phyloP scores from a whole-genome alignment of 345 rosid genomes.

The Lepidium sativum region DNA sequence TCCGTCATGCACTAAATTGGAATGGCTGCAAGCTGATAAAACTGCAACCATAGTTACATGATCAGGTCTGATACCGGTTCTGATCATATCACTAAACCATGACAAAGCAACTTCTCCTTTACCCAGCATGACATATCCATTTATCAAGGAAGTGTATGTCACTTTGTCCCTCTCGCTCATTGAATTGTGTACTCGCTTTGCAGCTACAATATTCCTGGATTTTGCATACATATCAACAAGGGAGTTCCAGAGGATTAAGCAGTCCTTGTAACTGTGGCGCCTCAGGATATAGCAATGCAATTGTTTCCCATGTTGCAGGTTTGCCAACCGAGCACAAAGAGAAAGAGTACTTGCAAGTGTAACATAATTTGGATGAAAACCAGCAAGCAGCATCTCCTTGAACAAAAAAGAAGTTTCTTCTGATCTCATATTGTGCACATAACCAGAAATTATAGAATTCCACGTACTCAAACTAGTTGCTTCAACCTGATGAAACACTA shows the following conservation, averaged over 20 bases:
- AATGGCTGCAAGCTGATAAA: slow-evolving; percentile 84
- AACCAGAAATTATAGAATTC: slow-evolving; percentile 74
- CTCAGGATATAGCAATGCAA: slow-evolving; percentile 59
- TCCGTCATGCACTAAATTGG: slow-evolving; percentile 50
- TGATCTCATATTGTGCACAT: slow-evolving; percentile 26
- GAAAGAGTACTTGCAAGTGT: slow-evolving; percentile 66
- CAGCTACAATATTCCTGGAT: slow-evolving; percentile 45
- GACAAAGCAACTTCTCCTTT: slow-evolving; percentile 40
- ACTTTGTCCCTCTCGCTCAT: slow-evolving; percentile 57
- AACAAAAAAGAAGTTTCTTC: slow-evolving; percentile 51
- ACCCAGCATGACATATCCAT: slow-evolving; percentile 60
- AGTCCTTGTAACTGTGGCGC: slow-evolving; percentile 32
- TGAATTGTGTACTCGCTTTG: slow-evolving; percentile 43
- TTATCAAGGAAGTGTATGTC: slow-evolving; percentile 74
- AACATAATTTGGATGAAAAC: slow-evolving; percentile 52
- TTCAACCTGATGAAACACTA: slow-evolving; percentile 38
- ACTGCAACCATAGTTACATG: slow-evolving; percentile 74
- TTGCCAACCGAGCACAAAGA: slow-evolving; percentile 57
- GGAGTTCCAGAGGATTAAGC: slow-evolving; percentile 54
- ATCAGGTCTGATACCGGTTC: slow-evolving; percentile 46
- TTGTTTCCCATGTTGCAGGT: slow-evolving; percentile 70
- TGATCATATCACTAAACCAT: slow-evolving; percentile 50
- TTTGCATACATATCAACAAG: slow-evolving; percentile 72
- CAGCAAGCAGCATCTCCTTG: slow-evolving; percentile 52
- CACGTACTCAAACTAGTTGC: slow-evolving; percentile 46